Evolutionary conservation across 805 yeast species (phyloP).

Genomic region (Wickerhamiella qilinensis): DNA sequence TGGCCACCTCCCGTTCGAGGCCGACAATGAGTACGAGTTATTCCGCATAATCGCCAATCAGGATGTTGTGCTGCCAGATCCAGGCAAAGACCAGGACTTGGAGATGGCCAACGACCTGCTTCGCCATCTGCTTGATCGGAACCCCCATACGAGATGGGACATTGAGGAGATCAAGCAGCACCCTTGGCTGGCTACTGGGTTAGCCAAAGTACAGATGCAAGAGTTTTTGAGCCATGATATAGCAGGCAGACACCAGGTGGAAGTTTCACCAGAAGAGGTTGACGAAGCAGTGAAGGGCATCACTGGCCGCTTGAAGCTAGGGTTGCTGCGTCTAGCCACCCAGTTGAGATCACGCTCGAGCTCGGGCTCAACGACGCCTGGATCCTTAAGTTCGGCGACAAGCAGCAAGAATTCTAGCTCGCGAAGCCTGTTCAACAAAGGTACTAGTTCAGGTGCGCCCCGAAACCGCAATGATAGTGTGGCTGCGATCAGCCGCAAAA

Average conservation of each 20-base stretch:
- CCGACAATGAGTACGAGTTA: conserved; percentile 69
- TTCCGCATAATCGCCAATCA: conserved; percentile 65
- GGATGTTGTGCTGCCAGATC: conserved; percentile 39
- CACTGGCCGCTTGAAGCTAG: conserved; percentile 44
- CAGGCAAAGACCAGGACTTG: conserved; percentile 12
- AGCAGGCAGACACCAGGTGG: conserved; percentile 21
- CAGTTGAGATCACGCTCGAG: conserved; percentile 6
- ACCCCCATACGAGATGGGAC: conserved; percentile 51
- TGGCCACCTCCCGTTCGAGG: conserved; percentile 81
- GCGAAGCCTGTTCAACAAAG: not conserved
- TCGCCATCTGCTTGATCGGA: conserved; percentile 43
- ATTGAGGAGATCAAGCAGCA: conserved; percentile 61
- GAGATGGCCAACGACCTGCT: conserved; percentile 37
- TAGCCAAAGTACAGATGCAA: conserved; percentile 19
- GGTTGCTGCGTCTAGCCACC: conserved; percentile 19
- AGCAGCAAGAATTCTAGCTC: not conserved
- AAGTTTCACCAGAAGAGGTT: conserved; percentile 51
- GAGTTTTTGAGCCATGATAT: conserved; percentile 17
- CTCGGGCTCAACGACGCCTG: conserved; percentile 2
- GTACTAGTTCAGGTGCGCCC: not conserved
- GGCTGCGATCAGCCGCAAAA: not conserved
- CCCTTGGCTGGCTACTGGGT: conserved; percentile 42
- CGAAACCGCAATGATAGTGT: not conserved
- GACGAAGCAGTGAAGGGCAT: conserved; percentile 72
- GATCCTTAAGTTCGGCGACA: not conserved